phyloP scores from a whole-genome alignment of 345 rosid genomes.

The Brassica incana region DNA sequence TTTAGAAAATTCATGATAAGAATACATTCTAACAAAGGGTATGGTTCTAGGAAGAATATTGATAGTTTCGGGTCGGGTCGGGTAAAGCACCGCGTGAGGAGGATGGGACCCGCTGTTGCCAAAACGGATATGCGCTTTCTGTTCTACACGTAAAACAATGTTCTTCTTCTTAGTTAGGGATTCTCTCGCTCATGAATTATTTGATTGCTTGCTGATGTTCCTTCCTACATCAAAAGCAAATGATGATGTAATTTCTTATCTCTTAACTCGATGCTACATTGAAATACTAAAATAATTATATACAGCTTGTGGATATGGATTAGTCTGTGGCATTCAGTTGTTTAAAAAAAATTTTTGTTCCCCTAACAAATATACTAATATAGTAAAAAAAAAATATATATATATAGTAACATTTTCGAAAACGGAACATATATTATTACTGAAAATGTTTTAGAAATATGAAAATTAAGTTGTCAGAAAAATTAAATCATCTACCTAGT shows the following conservation, averaged over 20 bases:
- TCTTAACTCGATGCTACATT: background rate
- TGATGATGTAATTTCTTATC: slow-evolving; percentile 1
- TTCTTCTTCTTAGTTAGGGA: background rate
- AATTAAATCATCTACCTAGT: background rate
- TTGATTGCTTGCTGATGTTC: slow-evolving; percentile 15
- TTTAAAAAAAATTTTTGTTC: background rate
- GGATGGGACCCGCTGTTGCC: slow-evolving; percentile 12
- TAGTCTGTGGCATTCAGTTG: background rate
- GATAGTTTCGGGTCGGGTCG: background rate
- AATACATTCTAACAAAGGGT: background rate
- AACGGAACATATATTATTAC: background rate
- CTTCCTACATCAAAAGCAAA: background rate
- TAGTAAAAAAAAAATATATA: too few species aligned
- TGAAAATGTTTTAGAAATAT: background rate
- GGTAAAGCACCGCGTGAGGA: slow-evolving; percentile 26
- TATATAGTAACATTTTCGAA: background rate
- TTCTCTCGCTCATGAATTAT: slow-evolving; percentile 6
- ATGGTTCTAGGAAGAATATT: background rate
- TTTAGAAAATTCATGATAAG: background rate
- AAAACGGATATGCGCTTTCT: slow-evolving; percentile 35
- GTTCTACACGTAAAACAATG: slow-evolving; percentile 29
- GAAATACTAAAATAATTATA: background rate
- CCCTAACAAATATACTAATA: too few species aligned
- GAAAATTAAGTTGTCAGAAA: background rate
- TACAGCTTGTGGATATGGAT: background rate